Evolutionary conservation across 2,329 filamentous ascomycete species (phyloP), one percentile per base, ranked within the genome.

Genomic region (Drechslerella coelobrocha): DNA sequence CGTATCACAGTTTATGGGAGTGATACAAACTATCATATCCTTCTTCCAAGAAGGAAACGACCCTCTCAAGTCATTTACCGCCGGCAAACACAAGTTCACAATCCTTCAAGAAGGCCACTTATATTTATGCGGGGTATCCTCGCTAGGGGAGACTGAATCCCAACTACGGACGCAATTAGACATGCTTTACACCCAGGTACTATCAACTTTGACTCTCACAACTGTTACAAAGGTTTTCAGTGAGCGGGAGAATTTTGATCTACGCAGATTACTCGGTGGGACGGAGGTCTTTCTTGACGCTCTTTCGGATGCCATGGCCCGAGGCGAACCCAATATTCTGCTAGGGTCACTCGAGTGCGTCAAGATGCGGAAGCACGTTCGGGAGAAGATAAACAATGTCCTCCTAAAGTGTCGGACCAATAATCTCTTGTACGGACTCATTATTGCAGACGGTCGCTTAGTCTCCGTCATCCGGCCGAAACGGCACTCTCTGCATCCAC

Each of bases 11-110:
- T 97, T 94, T 75, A 93, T 97, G 78, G 94, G 94, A 41, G 89
- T 99, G 17, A 88, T 97, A 1, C 94, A 97, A 78, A 99, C 94
- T 45, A 93, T 99, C 75, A 96, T 99, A 72, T 97, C 94, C 0
- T 97, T 97, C 78, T 97, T 95, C 77, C 89, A 96, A 78, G 88
- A 88, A 48, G 72, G 60, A 21, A 85, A 89, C 61, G 90, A 96
- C 77, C 86, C 85, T 0, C 83, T 99, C 9, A 85, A 86, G 73
- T 89, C 89, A 12, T 99, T 99, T 78, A 91, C 89, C 1, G 92
- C 94, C n/a, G 92, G 89, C 12, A 85, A 87, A 57, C 88, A 91
- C 24, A 88, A 90, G 66, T 97, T 99, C 75, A 90, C 96, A 24
- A 85, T 99, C 71, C 82, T 89, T 54, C 91, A 89, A 2, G 88